A percentile compares a stretch with the other conserved stretches of the same genome.
phyloP scores from a whole-genome alignment of 2,329 filamentous ascomycete species.

The Acrocalymma vagum region DNA sequence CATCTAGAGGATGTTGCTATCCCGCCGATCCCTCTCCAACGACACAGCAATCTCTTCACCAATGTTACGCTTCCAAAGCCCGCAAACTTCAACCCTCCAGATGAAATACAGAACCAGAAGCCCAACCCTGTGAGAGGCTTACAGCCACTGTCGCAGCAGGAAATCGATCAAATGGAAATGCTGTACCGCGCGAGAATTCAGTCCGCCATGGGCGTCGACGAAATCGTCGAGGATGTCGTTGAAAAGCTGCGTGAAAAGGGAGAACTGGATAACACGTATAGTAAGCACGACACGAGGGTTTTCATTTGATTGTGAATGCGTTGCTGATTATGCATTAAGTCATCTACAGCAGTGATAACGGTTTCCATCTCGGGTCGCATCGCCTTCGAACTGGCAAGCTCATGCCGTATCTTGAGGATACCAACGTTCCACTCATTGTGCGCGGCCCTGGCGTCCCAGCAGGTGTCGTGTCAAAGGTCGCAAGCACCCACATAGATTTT shows the following conservation, averaged over 20 bases:
- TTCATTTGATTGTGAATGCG: too few relatives aligned
- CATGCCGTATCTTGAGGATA: constrained; percentile 48
- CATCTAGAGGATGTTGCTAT: too few relatives aligned
- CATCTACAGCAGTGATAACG: constrained; percentile 49
- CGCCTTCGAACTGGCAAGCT: constrained; percentile 49
- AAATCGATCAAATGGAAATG: constrained; percentile 60
- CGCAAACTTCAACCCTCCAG: too few relatives aligned
- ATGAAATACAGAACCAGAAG: too few relatives aligned
- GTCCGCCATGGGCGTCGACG: constrained; percentile 61
- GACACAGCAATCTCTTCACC: too few relatives aligned
- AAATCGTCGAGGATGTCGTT: constrained; percentile 58
- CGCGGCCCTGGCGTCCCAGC: constrained; percentile 44
- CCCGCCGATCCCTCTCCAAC: too few relatives aligned
- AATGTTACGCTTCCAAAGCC: too few relatives aligned
- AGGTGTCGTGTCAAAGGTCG: constrained; percentile 32
- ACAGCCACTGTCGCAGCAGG: constrained; percentile 54
- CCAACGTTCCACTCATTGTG: constrained; percentile 49
- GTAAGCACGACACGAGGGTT: too few relatives aligned
- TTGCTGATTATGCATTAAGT: too few relatives aligned
- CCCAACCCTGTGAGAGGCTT: constrained; percentile 54
- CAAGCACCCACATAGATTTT: constrained; percentile 48
- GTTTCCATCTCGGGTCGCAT: constrained; percentile 49
- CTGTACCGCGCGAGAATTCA: constrained; percentile 60
- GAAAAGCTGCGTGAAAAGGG: constrained; percentile 49
- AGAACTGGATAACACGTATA: constrained; percentile 57